Base-by-base conservation (phyloP, 2,329 filamentous ascomycete genomes). In the Verticillium nonalfalfae region DNA sequence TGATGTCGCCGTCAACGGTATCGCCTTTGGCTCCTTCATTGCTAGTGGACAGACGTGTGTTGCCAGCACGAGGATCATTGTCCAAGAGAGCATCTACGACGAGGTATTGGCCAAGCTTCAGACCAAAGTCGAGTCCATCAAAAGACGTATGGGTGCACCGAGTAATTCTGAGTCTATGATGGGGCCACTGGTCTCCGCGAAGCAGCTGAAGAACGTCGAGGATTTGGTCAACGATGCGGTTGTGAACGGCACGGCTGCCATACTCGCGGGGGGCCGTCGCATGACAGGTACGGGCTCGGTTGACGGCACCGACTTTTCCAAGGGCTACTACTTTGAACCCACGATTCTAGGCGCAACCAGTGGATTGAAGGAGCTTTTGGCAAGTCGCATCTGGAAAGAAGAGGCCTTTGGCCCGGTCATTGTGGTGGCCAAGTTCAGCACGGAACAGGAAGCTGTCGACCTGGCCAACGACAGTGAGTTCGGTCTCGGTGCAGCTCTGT, bases 371-470 rank as follows among this genome's bases (percentile, higher is more conserved):
- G 85, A 85, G 68, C 80, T 93, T 84, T 80, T 85, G 39, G 76
- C 85, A 69, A 89, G 90, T 74, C 85, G 85, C 71, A 89, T 95
- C 67, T 88, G 90, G 79, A 83, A 85, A 68, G 89, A 93, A 72
- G 91, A 95, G 74, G 91, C 92, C 63, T 95, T 95, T 73, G 91
- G 91, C 21, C 91, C 91, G 9, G 90, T 93, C 45, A 87, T 90
- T 72, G 83, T 88, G 59, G 84, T 95, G 66, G 83, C 85, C 68
- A 89, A 88, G 67, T 94, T 95, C 78, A 86, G 87, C 72, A 86
- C 81, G 66, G 88, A 91, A 76, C 85, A 85, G 26, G 86, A 93
- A 58, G 90, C 86, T 52, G 82, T 94, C 68, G 77, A 78, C 60
- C 76, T 90, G 56, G 90, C 86, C 62, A 94, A 95, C 80, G 81